Conservation (phyloP, 495 filamentous ascomycete genomes). For the Penicillium maclennaniae region DNA sequence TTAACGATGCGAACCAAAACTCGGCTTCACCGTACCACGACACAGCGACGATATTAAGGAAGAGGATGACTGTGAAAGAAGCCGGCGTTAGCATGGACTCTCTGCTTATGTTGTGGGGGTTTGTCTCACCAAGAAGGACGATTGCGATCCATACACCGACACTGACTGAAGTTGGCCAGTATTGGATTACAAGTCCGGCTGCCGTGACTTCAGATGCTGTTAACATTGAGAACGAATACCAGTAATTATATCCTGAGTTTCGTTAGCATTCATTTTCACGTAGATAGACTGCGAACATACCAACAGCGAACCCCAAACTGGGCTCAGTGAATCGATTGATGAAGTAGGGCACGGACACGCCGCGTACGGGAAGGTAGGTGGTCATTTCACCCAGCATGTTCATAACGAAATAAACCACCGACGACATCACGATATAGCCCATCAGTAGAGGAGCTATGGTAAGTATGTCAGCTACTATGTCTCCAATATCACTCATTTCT, state of each 20-base stretch:
- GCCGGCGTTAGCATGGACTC: neutral
- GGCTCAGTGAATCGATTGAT: conserved; percentile 65
- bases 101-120: neutral
- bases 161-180: conserved; percentile 54
- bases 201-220: conserved; percentile 67
- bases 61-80: conserved; percentile 47
- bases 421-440: conserved; percentile 56
- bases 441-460: conserved; percentile 66
- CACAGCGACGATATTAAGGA: conserved; percentile 65
- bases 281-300: conserved; percentile 16
- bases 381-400: conserved; percentile 64
- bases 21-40: conserved; percentile 69
- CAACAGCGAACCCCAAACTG: conserved; percentile 68
- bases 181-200: conserved; percentile 64
- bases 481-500: neutral
- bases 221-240: conserved; percentile 53
- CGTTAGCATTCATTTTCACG: neutral
- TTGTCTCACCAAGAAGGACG: conserved; percentile 52
- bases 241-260: conserved; percentile 50
- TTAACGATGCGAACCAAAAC: conserved; percentile 61
- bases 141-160: conserved; percentile 66
- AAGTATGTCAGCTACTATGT: conserved; percentile 30
- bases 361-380: conserved; percentile 69
- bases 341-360: conserved; percentile 67
- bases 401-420: conserved; percentile 50